Evolutionary conservation across 1,284 basidiomycete species (phyloP).

Genomic region (Neolentinus lepideus): DNA sequence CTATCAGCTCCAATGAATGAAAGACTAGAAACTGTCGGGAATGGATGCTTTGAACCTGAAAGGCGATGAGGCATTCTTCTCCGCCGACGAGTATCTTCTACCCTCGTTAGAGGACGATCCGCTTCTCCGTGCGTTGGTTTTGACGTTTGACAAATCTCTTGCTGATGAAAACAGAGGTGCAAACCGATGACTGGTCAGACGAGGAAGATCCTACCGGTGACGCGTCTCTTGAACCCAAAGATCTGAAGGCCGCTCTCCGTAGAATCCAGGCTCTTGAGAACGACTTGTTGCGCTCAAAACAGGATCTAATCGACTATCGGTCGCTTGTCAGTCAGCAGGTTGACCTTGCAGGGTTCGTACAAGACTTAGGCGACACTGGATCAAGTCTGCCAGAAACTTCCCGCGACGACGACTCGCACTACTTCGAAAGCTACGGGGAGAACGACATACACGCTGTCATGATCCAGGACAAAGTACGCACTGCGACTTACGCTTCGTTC

Average conservation of each 20-base stretch:
- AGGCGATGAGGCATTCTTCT: constrained; percentile 56
- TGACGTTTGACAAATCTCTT: background rate
- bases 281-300: constrained; percentile 43
- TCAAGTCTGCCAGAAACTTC: constrained; percentile 14
- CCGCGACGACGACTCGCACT: constrained; percentile 87
- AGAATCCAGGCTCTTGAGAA: constrained; percentile 46
- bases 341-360: constrained; percentile 35
- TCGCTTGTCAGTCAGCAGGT: constrained; percentile 43
- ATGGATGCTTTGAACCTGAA: constrained; percentile 38
- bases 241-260: constrained; percentile 28
- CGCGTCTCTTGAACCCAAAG: constrained; percentile 13
- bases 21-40: constrained; percentile 42
- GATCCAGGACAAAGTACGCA: constrained; percentile 88
- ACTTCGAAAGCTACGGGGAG: constrained; percentile 91
- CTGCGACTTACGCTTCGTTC: constrained; percentile 89
- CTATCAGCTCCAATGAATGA: background rate
- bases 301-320: constrained; percentile 55
- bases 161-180: constrained; percentile 35
- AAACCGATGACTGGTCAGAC: constrained; percentile 72
- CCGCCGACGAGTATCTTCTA: constrained; percentile 70
- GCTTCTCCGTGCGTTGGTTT: constrained; percentile 62
- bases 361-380: constrained; percentile 26
- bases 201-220: constrained; percentile 35
- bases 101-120: constrained; percentile 83
- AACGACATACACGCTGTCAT: constrained; percentile 82